Conservation (phyloP, 108 stramenopile genomes). For the Skeletonema costatum region DNA sequence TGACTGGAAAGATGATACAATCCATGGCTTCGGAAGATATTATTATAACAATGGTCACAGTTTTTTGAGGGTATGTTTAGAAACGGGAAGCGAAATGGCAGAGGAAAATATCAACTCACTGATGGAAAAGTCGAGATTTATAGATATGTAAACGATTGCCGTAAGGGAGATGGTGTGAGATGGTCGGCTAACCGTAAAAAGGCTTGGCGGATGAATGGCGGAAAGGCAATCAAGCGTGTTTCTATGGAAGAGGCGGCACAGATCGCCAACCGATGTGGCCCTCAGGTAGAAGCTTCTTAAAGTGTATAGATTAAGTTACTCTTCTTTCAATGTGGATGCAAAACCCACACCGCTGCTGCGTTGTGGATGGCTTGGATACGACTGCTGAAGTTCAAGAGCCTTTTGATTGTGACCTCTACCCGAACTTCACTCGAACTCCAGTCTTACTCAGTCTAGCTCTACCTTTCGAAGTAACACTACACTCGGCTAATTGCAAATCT, state of each 20-base stretch:
- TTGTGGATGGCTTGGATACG: too few relatives aligned
- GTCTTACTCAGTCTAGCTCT: constrained; percentile 22
- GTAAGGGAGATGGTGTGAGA: constrained; percentile 61
- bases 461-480: constrained; percentile 38
- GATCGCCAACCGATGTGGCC: constrained; percentile 37
- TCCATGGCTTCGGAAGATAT: constrained; percentile 70
- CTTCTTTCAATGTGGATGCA: constrained; percentile 16
- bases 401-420: too few relatives aligned
- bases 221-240: constrained; percentile 30
- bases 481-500: constrained; percentile 44
- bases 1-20: constrained; percentile 45
- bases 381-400: too few relatives aligned
- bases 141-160: constrained; percentile 53
- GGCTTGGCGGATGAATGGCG: constrained; percentile 54
- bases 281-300: constrained; percentile 35
- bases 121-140: constrained; percentile 64
- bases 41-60: constrained; percentile 58
- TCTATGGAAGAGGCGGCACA: constrained; percentile 28
- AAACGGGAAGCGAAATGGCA: constrained; percentile 40
- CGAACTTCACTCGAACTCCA: background rate
- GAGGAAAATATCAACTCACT: constrained; percentile 54
- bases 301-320: background rate
- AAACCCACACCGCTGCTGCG: constrained; percentile 14
- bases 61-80: constrained; percentile 44
- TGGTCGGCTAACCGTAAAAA: constrained; percentile 66